phyloP scores from a whole-genome alignment of 257 asterid genomes.

The Nicotiana undulata region DNA sequence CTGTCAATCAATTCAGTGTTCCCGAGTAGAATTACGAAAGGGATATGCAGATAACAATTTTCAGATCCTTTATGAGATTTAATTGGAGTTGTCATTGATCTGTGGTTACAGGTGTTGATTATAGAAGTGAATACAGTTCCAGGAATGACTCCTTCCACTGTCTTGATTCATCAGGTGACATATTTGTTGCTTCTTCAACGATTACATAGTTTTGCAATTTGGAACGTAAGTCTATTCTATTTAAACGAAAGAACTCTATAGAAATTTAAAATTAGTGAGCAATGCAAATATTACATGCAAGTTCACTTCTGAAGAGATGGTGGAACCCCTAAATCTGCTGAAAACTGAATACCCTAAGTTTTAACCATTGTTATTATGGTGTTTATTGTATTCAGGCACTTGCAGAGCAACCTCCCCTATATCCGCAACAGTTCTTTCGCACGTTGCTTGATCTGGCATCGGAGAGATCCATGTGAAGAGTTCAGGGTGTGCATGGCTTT shows the following conservation, averaged over 20 bases:
- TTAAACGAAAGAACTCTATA: neutral
- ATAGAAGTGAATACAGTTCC: constrained; percentile 89
- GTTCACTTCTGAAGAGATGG: neutral
- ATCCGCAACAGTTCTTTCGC: constrained; percentile 78
- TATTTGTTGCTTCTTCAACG: neutral
- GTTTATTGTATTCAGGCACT: constrained; percentile 47
- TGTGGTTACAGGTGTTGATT: constrained; percentile 50
- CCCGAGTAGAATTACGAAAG: neutral
- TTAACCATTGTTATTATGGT: neutral
- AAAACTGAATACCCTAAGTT: neutral
- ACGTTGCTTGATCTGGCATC: constrained; percentile 64
- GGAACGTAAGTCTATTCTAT: neutral
- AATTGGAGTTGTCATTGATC: neutral
- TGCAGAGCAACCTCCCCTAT: constrained; percentile 72
- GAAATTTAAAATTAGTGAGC: neutral
- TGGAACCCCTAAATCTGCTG: neutral
- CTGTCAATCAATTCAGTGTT: neutral
- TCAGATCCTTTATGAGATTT: neutral
- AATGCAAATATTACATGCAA: neutral
- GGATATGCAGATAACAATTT: neutral
- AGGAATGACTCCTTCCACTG: constrained; percentile 96
- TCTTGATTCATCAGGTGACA: constrained; percentile 79
- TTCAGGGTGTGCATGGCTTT: neutral
- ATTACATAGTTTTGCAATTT: neutral
- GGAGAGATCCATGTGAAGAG: constrained; percentile 27